phyloP scores from a whole-genome alignment of 805 yeast genomes.

The Candida tallmaniae region DNA sequence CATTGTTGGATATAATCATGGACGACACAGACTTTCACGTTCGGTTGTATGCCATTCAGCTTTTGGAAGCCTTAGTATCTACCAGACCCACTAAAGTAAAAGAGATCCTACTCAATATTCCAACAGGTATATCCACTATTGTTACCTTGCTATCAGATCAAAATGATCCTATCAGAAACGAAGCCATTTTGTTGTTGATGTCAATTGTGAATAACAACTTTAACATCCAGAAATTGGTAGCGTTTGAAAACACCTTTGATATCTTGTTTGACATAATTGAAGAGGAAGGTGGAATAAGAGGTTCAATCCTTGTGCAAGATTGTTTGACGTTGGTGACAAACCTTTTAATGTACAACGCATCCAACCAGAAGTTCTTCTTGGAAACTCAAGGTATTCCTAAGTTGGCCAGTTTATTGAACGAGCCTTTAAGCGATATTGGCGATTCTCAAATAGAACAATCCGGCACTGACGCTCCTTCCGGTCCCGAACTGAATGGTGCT shows the following conservation, averaged over 20 bases:
- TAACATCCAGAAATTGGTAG: conserved; percentile 88
- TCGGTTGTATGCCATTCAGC: conserved; percentile 74
- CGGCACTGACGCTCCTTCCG: conserved; percentile 11
- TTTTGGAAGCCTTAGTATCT: conserved; percentile 76
- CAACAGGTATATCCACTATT: conserved; percentile 74
- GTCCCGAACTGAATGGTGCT: no score
- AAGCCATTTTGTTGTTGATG: conserved; percentile 78
- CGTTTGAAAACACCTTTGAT: conserved; percentile 90
- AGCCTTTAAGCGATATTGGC: conserved; percentile 41
- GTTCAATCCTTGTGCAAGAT: conserved; percentile 88
- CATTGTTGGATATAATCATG: conserved; percentile 41
- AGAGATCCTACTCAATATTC: conserved; percentile 65
- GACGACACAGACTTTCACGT: conserved; percentile 66
- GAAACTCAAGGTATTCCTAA: conserved; percentile 78
- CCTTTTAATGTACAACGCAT: conserved; percentile 73
- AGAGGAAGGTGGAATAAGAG: conserved; percentile 86
- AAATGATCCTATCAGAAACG: conserved; percentile 84
- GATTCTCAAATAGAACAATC: conserved; percentile 34
- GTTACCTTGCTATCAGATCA: conserved; percentile 47
- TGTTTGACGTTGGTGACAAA: conserved; percentile 72
- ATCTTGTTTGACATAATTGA: conserved; percentile 71
- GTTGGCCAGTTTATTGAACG: conserved; percentile 57
- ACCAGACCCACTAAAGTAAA: conserved; percentile 72
- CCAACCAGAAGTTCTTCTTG: conserved; percentile 83
- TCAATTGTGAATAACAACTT: conserved; percentile 76